Conservation (phyloP, 2,329 filamentous ascomycete genomes). For the Colletotrichum sidae region DNA sequence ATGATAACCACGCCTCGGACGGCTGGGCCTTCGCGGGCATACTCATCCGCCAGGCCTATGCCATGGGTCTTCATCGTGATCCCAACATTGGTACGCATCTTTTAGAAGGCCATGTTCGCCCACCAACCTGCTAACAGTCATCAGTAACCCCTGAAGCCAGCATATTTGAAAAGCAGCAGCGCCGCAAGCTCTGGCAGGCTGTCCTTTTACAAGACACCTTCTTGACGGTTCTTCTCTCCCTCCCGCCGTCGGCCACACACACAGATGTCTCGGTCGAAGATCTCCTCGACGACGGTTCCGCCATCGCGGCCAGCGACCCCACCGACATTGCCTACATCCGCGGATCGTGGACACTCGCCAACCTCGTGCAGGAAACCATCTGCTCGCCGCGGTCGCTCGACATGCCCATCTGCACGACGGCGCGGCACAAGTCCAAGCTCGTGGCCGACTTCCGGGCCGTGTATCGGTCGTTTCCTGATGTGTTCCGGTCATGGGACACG, state of each 20-base stretch:
- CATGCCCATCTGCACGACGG: constrained; percentile 76
- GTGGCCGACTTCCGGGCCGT: constrained; percentile 77
- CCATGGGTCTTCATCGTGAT: constrained; percentile 84
- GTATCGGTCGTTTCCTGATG: constrained; percentile 77
- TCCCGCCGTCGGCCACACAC: constrained; percentile 82
- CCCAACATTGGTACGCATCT: constrained; percentile 74
- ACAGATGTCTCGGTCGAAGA: constrained; percentile 83
- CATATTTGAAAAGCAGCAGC: constrained; percentile 80
- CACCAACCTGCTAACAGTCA: constrained; percentile 22
- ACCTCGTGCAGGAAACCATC: constrained; percentile 81
- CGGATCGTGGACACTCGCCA: constrained; percentile 82
- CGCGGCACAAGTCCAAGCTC: constrained; percentile 76
- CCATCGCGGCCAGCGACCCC: constrained; percentile 69
- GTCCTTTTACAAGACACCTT: constrained; percentile 86
- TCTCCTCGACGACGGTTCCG: constrained; percentile 71
- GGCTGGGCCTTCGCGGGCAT: constrained; percentile 87
- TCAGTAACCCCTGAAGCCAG: constrained; percentile 72
- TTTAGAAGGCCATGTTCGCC: constrained; percentile 34
- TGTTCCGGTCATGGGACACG: constrained; percentile 76
- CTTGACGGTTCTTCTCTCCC: constrained; percentile 79
- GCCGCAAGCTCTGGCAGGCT: constrained; percentile 85
- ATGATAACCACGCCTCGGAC: constrained; percentile 86
- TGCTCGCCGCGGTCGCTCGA: constrained; percentile 81
- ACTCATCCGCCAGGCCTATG: constrained; percentile 81
- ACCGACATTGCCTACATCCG: constrained; percentile 78